A percentile compares a stretch with the other conserved stretches of the same genome.
Evolutionary conservation across 805 yeast species (phyloP).

Genomic region (Metschnikowia hibisci): DNA sequence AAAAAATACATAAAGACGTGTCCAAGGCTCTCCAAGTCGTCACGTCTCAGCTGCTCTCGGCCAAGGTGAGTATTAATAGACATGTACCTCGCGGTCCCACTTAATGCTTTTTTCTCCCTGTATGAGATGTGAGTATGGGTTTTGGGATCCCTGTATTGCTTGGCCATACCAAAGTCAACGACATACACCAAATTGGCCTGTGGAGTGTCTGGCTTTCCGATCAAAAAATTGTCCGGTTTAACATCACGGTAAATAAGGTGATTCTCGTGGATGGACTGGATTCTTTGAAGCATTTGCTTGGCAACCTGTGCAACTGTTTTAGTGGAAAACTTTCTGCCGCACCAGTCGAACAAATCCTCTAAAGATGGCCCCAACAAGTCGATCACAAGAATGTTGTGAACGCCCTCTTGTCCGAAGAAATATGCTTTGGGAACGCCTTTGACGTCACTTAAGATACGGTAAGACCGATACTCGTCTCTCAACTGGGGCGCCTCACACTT

Average conservation of each 20-base stretch:
- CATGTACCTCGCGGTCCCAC: slow-evolving; percentile 99
- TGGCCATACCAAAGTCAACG: slow-evolving; percentile 98
- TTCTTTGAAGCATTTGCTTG: slow-evolving; percentile 86
- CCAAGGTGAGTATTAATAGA: slow-evolving; percentile 96
- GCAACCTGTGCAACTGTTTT: slow-evolving; percentile 93
- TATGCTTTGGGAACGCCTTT: slow-evolving; percentile 94
- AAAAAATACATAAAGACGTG: slow-evolving; percentile 94
- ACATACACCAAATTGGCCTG: slow-evolving; percentile 83
- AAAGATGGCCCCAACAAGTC: slow-evolving; percentile 93
- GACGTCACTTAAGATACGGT: slow-evolving; percentile 76
- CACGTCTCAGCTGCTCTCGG: slow-evolving; percentile 93
- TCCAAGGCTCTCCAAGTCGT: slow-evolving; percentile 93
- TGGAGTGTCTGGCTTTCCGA: slow-evolving; percentile 82
- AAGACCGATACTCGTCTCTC: slow-evolving; percentile 95
- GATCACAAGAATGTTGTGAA: slow-evolving; percentile 90
- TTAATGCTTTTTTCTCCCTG: slow-evolving; percentile 89
- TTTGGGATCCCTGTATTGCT: slow-evolving; percentile 94
- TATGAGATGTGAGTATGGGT: slow-evolving; percentile 95
- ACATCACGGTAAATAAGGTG: slow-evolving; percentile 94
- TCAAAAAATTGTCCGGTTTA: slow-evolving; percentile 94
- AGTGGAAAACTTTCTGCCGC: slow-evolving; percentile 82
- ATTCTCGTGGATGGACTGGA: slow-evolving; percentile 82
- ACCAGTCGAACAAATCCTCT: slow-evolving; percentile 97
- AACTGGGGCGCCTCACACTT: slow-evolving; percentile 97
- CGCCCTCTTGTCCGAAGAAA: slow-evolving; percentile 97